Percentiles rank a stretch among this genome's conserved stretches.
Conservation (phyloP, 225 moss, liverwort and hornwort species). For the Polytrichum commune region DNA sequence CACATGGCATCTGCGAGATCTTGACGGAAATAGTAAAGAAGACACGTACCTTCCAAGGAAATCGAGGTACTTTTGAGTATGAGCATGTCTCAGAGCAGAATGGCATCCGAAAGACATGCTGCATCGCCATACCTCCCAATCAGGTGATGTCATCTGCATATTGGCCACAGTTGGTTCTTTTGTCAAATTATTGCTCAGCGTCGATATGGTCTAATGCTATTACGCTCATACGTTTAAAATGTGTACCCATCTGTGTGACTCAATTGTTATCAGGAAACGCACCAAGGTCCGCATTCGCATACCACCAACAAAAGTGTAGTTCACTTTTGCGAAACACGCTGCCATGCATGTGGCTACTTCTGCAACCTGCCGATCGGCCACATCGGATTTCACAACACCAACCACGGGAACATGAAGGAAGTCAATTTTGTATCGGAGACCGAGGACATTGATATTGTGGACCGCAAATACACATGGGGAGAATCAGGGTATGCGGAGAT, state of each 20-base stretch:
- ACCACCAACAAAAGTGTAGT: slow-evolving; percentile 9
- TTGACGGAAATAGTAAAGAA: slow-evolving; percentile 35
- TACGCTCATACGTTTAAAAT: no score
- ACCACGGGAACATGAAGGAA: slow-evolving; percentile 39
- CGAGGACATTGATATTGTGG: slow-evolving; percentile 31
- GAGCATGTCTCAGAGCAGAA: slow-evolving; percentile 44
- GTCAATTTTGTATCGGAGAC: slow-evolving; percentile 31
- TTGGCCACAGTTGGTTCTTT: no score
- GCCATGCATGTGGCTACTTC: slow-evolving; percentile 36
- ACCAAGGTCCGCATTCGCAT: slow-evolving; percentile 22
- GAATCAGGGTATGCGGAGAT: slow-evolving; percentile 45
- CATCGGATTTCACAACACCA: slow-evolving; percentile 24
- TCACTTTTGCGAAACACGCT: slow-evolving; percentile 39
- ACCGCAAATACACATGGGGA: slow-evolving; percentile 46
- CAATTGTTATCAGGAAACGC: slow-evolving; percentile 4
- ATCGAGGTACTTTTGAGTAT: slow-evolving; percentile 24
- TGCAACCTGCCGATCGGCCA: slow-evolving; percentile 35
- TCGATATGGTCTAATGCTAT: no score
- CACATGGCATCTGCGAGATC: slow-evolving; percentile 48
- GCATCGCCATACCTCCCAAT: slow-evolving; percentile 31
- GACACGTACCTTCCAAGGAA: slow-evolving; percentile 21
- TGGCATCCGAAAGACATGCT: slow-evolving; percentile 37
- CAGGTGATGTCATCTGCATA: slow-evolving; percentile 7
- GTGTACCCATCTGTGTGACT: background rate
- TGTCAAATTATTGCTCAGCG: no score